Evolutionary conservation across 1,139 yeast species (phyloP).

Genomic region (Blastobotrys persicus): DNA sequence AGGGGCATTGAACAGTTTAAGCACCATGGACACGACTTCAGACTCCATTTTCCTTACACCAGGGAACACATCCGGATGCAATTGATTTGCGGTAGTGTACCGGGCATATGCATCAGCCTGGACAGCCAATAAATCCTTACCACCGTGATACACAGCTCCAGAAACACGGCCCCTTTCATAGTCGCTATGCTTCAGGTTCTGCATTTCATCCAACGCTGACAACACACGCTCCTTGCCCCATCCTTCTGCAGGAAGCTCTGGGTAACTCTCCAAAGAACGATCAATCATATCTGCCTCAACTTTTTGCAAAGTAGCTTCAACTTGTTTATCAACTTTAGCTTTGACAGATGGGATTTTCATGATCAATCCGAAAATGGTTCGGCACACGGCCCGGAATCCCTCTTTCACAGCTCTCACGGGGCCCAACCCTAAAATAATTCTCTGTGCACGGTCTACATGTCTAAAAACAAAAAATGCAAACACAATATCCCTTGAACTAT

Average conservation of each 20-base stretch:
- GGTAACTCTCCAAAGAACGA: constrained; percentile 49
- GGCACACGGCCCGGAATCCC: constrained; percentile 17
- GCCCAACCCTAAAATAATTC: constrained; percentile 20
- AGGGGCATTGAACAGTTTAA: constrained; percentile 74
- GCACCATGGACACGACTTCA: constrained; percentile 89
- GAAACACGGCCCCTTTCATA: constrained; percentile 86
- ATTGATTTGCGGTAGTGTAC: constrained; percentile 85
- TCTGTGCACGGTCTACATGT: constrained; percentile 20
- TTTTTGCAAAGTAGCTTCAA: constrained; percentile 46
- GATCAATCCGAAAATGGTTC: constrained; percentile 20
- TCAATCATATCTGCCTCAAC: constrained; percentile 57
- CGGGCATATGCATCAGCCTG: constrained; percentile 75
- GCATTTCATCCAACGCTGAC: constrained; percentile 43
- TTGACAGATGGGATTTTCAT: constrained; percentile 49
- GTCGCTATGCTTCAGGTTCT: constrained; percentile 57
- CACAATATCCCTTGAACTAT: constrained; percentile 28
- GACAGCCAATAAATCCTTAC: constrained; percentile 63
- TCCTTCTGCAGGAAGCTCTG: constrained; percentile 57
- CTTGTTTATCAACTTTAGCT: constrained; percentile 58
- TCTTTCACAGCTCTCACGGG: constrained; percentile 17
- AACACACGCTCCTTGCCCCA: constrained; percentile 46
- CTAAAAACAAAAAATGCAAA: constrained; percentile 21
- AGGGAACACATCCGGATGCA: constrained; percentile 97
- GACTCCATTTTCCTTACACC: constrained; percentile 96
- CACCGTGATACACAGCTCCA: constrained; percentile 97